A percentile compares a stretch with the other conserved stretches of the same genome.
Evolutionary conservation across 1,284 basidiomycete genomes (phyloP).

Genomic region (Sanghuangporus baumii): DNA sequence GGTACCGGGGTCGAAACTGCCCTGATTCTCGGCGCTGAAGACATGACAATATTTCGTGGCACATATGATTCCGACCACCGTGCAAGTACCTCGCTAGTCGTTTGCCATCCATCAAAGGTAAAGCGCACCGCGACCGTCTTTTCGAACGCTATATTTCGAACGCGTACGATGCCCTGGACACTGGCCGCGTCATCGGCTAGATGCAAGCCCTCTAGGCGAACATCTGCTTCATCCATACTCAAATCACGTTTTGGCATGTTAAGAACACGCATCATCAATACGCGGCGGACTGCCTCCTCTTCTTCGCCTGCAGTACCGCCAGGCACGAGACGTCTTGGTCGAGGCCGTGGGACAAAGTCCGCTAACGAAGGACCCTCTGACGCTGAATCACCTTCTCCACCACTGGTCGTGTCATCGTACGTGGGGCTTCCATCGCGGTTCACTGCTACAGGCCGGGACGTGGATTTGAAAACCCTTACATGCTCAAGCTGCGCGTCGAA

Average conservation of each 20-base stretch:
- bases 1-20: constrained; percentile 32
- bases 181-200: constrained; percentile 57
- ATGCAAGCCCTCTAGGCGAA: constrained; percentile 47
- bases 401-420: constrained; percentile 58
- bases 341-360: constrained; percentile 25
- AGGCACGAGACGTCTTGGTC: neutral
- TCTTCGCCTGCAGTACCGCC: constrained; percentile 6
- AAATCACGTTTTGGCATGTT: constrained; percentile 41
- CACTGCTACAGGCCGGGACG: constrained; percentile 92
- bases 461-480: constrained; percentile 89
- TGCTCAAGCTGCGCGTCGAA: constrained; percentile 90
- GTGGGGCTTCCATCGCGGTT: constrained; percentile 87
- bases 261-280: constrained; percentile 45
- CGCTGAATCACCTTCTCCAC: constrained; percentile 57
- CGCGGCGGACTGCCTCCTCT: constrained; percentile 27
- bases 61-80: constrained; percentile 58
- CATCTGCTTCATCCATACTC: constrained; percentile 32
- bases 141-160: constrained; percentile 82
- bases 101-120: constrained; percentile 94
- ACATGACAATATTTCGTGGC: constrained; percentile 15
- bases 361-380: constrained; percentile 48
- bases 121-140: constrained; percentile 90
- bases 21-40: neutral
- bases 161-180: constrained; percentile 69
- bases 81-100: constrained; percentile 88